Conservation (phyloP, 768 basidiomycete genomes). For the Leccinum rimulosum region DNA sequence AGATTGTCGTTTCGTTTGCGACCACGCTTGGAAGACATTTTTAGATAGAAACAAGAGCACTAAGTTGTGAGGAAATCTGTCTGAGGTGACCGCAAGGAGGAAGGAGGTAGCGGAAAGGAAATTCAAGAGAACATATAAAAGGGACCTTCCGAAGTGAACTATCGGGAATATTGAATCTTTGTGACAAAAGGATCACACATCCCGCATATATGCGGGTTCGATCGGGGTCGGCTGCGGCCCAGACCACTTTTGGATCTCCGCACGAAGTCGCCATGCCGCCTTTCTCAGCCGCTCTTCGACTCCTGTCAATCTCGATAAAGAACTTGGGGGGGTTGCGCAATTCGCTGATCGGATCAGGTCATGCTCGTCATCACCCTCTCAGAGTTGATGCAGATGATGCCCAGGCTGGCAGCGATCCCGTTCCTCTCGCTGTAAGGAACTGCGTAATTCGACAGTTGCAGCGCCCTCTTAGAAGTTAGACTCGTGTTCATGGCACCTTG, state of each 20-base stretch:
- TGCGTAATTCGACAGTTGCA: conserved; percentile 1
- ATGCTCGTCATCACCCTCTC: background rate
- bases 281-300: conserved; percentile 15
- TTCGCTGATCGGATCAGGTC: background rate
- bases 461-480: conserved; percentile 14
- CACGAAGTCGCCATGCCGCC: conserved; percentile 28
- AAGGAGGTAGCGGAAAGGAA: conserved; percentile 32
- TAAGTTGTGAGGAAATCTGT: conserved; percentile 13
- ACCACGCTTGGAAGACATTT: conserved; percentile 85
- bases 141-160: conserved; percentile 32
- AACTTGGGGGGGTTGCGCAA: background rate
- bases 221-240: conserved; percentile 38
- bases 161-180: conserved; percentile 34
- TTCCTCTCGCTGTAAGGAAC: background rate
- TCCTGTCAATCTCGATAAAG: conserved; percentile 24
- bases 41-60: conserved; percentile 14
- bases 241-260: conserved; percentile 37
- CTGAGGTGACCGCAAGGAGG: conserved; percentile 32
- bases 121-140: conserved; percentile 39
- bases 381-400: background rate
- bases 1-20: conserved; percentile 71
- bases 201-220: conserved; percentile 36
- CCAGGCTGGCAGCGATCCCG: background rate
- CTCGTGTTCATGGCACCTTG: conserved; percentile 28
- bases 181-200: conserved; percentile 31